A percentile compares a stretch with the other conserved stretches of the same genome.
phyloP scores from a whole-genome alignment of 1,284 basidiomycete species.

The Porogramme epimiltina region DNA sequence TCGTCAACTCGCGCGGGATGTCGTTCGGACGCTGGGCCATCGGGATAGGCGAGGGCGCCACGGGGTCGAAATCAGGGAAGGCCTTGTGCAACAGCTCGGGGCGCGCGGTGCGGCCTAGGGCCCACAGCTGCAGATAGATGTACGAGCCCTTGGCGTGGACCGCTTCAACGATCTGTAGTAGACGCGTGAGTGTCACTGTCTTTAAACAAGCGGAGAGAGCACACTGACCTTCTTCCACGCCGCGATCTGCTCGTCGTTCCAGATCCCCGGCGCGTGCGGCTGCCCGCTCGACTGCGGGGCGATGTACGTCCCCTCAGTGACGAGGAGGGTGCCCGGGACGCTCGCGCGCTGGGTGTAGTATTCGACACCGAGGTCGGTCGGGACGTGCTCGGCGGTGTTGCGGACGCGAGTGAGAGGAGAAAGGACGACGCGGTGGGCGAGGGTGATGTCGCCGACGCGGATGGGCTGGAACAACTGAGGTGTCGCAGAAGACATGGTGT shows the following conservation, averaged over 20 bases:
- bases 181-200: no score
- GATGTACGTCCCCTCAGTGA: constrained; percentile 51
- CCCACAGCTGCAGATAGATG: constrained; percentile 45
- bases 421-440: constrained; percentile 21
- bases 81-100: background rate
- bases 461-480: background rate
- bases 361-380: constrained; percentile 33
- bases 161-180: constrained; percentile 20
- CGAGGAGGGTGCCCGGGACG: constrained; percentile 46
- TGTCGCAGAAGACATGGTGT: background rate
- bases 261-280: background rate
- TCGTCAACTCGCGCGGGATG: background rate
- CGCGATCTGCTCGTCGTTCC: constrained; percentile 2
- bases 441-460: background rate
- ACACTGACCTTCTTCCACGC: constrained; percentile 2
- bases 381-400: constrained; percentile 31
- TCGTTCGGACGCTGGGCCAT: background rate
- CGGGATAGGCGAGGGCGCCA: background rate
- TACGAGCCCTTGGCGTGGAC: constrained; percentile 29
- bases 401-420: constrained; percentile 48
- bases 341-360: constrained; percentile 52
- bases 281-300: constrained; percentile 34
- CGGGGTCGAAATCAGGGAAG: background rate
- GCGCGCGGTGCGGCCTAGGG: constrained; percentile 15
- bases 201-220: background rate